Percentiles rank a stretch among this genome's conserved stretches.
Evolutionary conservation across 2,329 filamentous ascomycete species (phyloP).

Genomic region (Colletotrichum noveboracense): DNA sequence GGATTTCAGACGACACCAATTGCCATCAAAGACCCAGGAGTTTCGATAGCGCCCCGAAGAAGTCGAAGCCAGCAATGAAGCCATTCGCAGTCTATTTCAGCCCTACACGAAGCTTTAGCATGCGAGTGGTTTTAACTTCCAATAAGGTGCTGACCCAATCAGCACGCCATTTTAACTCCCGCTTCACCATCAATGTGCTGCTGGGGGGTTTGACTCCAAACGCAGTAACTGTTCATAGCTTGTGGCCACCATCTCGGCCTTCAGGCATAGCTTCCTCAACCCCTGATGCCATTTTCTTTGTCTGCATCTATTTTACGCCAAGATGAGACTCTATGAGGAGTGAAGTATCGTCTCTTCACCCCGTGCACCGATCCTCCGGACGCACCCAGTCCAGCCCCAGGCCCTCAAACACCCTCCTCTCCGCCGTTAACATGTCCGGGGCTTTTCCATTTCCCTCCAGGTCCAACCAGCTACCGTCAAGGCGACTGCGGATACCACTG

Average conservation of each 20-base stretch:
- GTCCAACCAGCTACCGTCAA: conserved; percentile 73
- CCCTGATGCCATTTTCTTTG: neutral
- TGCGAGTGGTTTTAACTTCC: neutral
- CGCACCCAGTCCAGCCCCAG: conserved; percentile 72
- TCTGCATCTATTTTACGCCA: neutral
- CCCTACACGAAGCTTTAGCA: neutral
- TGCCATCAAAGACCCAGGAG: neutral
- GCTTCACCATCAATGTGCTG: neutral
- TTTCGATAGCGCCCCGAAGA: neutral
- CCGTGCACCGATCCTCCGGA: conserved; percentile 72
- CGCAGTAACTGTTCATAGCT: neutral
- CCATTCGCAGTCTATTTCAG: neutral
- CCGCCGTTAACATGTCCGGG: conserved; percentile 73
- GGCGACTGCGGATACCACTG: conserved; percentile 77
- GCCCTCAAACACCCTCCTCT: conserved; percentile 80
- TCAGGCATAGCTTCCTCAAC: neutral
- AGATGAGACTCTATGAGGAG: neutral
- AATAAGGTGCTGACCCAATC: neutral
- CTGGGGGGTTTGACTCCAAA: neutral
- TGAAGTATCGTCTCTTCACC: conserved; percentile 40
- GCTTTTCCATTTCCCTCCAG: conserved; percentile 65
- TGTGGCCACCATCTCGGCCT: neutral
- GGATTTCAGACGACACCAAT: neutral
- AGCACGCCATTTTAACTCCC: conserved; percentile 9
- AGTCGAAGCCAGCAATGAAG: neutral